These are phyloP conservation scores for Nothophytophthora sp. DNA, from an alignment of 352 stramenopile genomes.

Conservation along the genomic window DNA sequence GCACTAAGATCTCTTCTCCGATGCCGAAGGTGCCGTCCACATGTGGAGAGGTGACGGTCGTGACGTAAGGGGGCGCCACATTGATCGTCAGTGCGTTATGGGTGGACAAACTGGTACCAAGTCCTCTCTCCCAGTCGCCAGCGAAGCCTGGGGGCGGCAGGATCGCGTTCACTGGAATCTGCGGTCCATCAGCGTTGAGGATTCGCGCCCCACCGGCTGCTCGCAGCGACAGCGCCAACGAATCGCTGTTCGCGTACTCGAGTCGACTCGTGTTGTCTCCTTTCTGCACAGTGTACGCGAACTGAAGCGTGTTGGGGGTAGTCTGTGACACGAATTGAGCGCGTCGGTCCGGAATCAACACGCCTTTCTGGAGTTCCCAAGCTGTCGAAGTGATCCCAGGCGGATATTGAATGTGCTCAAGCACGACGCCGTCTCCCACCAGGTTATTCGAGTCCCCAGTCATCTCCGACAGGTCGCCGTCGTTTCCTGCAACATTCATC, in stretches of 20 bases:
- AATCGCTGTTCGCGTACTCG: conserved; percentile 73
- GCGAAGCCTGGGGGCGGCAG: conserved; percentile 48
- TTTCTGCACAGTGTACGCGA: conserved; percentile 59
- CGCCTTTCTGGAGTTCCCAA: conserved; percentile 70
- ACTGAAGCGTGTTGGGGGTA: conserved; percentile 47
- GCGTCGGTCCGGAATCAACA: conserved; percentile 33
- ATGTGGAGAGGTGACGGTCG: conserved; percentile 54
- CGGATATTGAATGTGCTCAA: conserved; percentile 46
- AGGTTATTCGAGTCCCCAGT: conserved; percentile 50
- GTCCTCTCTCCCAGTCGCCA: conserved; percentile 62
- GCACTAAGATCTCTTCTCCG: conserved; percentile 67
- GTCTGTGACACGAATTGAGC: conserved; percentile 34
- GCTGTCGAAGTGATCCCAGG: conserved; percentile 43
- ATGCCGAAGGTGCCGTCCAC: conserved; percentile 70
- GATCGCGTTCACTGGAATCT: conserved; percentile 34
- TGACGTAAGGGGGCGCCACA: conserved; percentile 47
- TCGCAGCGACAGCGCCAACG: conserved; percentile 43
- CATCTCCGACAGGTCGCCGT: conserved; percentile 70
- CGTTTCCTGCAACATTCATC: conserved; percentile 60
- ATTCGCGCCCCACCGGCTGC: conserved; percentile 24
- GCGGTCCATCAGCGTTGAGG: conserved; percentile 34
- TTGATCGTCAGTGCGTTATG: conserved; percentile 57
- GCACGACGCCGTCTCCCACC: conserved; percentile 33
- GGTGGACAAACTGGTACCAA: conserved; percentile 58
- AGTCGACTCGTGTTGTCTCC: conserved; percentile 60